Conservation (phyloP, 306 rosid genomes). For the Rosa multiflora region DNA sequence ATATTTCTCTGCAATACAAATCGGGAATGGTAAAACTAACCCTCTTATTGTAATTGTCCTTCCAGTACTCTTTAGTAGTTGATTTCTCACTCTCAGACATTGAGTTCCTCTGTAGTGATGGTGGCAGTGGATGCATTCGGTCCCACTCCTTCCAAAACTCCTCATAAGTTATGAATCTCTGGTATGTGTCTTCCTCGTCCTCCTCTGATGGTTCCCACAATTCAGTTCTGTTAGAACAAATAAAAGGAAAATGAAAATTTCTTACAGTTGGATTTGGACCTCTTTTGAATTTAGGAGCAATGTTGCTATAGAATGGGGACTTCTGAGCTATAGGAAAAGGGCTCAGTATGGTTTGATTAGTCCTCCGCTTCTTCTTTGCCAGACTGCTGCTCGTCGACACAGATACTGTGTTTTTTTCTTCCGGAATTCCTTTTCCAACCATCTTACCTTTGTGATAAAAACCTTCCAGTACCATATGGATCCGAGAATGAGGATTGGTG, state of each 20-base stretch:
- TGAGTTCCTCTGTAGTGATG: background rate
- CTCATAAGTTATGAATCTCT: no score
- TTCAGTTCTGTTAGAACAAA: no score
- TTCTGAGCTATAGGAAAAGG: background rate
- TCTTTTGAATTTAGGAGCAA: background rate
- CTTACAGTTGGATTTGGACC: background rate
- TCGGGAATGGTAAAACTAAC: background rate
- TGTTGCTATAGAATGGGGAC: background rate
- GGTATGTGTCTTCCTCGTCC: no score
- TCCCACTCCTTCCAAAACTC: no score
- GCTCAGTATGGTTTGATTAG: background rate
- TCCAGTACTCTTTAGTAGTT: no score
- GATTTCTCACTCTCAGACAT: background rate
- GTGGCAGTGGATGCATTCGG: background rate
- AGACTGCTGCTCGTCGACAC: background rate
- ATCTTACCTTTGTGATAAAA: background rate
- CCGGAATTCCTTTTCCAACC: background rate
- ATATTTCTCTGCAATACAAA: background rate
- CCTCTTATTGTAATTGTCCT: background rate
- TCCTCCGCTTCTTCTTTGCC: background rate
- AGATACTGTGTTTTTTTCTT: background rate
- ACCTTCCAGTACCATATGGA: background rate
- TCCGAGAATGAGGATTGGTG: background rate
- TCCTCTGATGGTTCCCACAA: no score
- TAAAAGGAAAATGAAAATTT: background rate